phyloP scores from a whole-genome alignment of 306 rosid species.

The Castanospermum australe region DNA sequence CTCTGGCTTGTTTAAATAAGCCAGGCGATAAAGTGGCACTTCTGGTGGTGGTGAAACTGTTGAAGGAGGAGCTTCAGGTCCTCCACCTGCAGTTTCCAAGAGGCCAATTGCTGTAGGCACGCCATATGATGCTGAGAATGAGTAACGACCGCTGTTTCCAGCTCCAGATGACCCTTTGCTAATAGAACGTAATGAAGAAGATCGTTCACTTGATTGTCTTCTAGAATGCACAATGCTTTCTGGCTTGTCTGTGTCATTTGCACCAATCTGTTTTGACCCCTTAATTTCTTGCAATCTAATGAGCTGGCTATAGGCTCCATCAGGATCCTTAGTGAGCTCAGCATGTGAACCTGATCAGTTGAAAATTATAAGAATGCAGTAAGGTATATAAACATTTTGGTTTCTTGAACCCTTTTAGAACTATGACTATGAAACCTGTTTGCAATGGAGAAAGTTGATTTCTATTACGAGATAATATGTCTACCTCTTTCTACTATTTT shows the following conservation, averaged over 20 bases:
- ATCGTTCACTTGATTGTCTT: constrained; percentile 33
- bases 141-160: constrained; percentile 42
- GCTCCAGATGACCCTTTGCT: constrained; percentile 46
- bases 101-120: constrained; percentile 26
- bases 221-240: constrained; percentile 31
- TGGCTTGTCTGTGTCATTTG: constrained; percentile 26
- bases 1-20: constrained; percentile 64
- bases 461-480: not conserved
- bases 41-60: constrained; percentile 11
- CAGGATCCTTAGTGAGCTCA: constrained; percentile 36
- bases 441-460: not conserved
- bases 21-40: constrained; percentile 53
- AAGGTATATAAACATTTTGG: not conserved
- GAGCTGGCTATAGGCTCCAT: constrained; percentile 50
- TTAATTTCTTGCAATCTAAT: constrained; percentile 39
- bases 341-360: constrained; percentile 43
- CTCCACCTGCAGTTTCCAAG: constrained; percentile 17
- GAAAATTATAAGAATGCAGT: not conserved
- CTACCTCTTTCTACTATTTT: constrained; percentile 67
- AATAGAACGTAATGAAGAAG: constrained; percentile 33
- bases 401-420: not conserved
- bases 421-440: not conserved
- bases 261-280: constrained; percentile 15
- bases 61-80: constrained; percentile 3
- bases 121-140: constrained; percentile 40